Evolutionary conservation across 257 asterid species (phyloP), one percentile per base, ranked within the genome.

Genomic region (Paraleonurus japonicus): DNA sequence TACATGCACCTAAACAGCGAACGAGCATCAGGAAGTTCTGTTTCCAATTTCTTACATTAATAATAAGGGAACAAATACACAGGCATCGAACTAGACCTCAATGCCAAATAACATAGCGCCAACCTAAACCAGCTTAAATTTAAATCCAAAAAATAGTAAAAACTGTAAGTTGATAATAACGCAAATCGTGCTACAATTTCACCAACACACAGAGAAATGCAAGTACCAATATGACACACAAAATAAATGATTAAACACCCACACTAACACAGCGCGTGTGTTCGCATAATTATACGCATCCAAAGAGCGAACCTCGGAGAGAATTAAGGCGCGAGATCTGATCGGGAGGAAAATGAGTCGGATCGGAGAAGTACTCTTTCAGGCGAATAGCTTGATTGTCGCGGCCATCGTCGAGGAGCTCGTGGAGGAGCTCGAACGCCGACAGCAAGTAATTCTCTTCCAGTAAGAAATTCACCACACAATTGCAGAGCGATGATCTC

Each of bases 381-480:
- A 92, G 95, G 79, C 98, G 96, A 75, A 92, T 92, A 24, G 97
- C 96, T 50, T 90, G 98, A 78, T 84, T 79, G 75, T 92, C 96
- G 32, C 96, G 96, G 60, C 96, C 98, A 35, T 92, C 96, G 22
- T 92, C 96, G 67, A 92, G 92, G 53, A 92, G 91, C 83, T 92
- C 98, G 78, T 92, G 98, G 73, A 92, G 98, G 48, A 92, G 96
- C 84, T 92, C 98, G 81, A 92, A 92, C 77, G 98, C 98, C 83
- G 98, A 81, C 61, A 90, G 81, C 70, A 86, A 78, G 86, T 88
- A 92, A 78, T 92, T 92, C 86, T 92, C 98, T 75, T 92, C 96
- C 75, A 92, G 81, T 24, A 92, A 77, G 74, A 92, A 92, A 84
- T 92, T 92, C 76, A 92, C 98, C 53, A 92, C 96, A 76, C 95